Evolutionary conservation across 2,329 filamentous ascomycete species (phyloP).

Genomic region (Thyridium curvatum): DNA sequence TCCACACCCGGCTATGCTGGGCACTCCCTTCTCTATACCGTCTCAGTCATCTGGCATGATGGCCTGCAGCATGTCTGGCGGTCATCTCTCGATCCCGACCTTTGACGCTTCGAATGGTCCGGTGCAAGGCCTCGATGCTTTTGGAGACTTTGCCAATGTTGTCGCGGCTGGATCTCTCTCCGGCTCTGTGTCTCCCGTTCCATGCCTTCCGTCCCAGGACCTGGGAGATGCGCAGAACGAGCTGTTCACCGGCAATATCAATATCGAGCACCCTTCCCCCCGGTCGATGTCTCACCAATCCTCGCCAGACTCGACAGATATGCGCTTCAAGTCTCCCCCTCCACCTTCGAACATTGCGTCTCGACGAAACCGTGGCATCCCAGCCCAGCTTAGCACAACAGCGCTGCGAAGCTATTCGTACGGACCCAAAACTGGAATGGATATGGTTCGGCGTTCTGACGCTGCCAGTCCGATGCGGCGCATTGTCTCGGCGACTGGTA

Average conservation of each 20-base stretch:
- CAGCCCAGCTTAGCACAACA: constrained; percentile 39
- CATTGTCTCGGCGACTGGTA: constrained; percentile 44
- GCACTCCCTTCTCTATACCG: too few species aligned
- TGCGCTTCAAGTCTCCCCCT: constrained; percentile 40
- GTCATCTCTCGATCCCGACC: too few species aligned
- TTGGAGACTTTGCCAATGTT: too few species aligned
- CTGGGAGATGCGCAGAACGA: constrained; percentile 1
- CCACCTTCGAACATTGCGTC: constrained; percentile 47
- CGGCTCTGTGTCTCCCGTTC: too few species aligned
- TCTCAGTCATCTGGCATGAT: too few species aligned
- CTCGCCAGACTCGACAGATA: constrained; percentile 18
- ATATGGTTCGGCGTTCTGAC: constrained; percentile 37
- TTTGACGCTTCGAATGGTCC: too few species aligned
- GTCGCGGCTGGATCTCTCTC: too few species aligned
- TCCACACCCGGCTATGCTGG: too few species aligned
- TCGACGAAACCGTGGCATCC: constrained; percentile 42
- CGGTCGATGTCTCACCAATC: constrained; percentile 20
- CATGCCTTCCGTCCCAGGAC: constrained; percentile 4
- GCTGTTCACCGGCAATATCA: constrained; percentile 1
- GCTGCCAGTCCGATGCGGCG: constrained; percentile 44
- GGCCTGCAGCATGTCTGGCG: too few species aligned
- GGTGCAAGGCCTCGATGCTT: too few species aligned
- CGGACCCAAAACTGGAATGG: constrained; percentile 40
- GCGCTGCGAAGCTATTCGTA: constrained; percentile 37
- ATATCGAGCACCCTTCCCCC: constrained; percentile 21